Evolutionary conservation across 2,329 filamentous ascomycete species (phyloP), one percentile per base, ranked within the genome.

Genomic region (Didymosphaeria variabile): DNA sequence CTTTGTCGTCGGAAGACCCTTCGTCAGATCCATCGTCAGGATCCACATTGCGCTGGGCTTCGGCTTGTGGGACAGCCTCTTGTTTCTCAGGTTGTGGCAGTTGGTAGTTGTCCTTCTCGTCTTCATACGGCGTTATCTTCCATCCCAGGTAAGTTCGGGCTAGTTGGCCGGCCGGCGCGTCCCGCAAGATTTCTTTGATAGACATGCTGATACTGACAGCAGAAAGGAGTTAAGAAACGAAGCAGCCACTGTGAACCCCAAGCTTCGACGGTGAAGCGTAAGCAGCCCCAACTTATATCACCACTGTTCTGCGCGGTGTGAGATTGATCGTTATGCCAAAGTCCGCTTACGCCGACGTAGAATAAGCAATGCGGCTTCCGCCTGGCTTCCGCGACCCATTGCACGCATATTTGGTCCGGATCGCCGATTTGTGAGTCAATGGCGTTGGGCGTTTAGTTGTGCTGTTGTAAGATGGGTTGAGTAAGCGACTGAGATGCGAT

Each of bases 81-180:
- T 46, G 40, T n/a, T 51, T 26, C 17, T 57, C 34, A 13, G 55
- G 46, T 4, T 31, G 36, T 45, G 55, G 47, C 1, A 58, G 46
- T n/a, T 21, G 21, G 19, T 51, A 58, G 4, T 34, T 23, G 5
- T 58, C 55, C 21, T 44, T 51, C n/a, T 58, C 55, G 21, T 58
- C 55, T n/a, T 58, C 55, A 23, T 58, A 58, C 1, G 29, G 55
- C 19, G 55, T 19, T 31, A 58, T 52, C 34, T 58, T 52, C 55
- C 55, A 58, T 9, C 55, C 55, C 15, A 58, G 34, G 26, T 58
- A 58, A n/a, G 47, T 34, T 15, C 55, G 21, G 17, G 55, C 55
- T 23, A 58, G 38, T 29, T 58, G 55, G 2, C 55, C 55, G 3
- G 55, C 55, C 12, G 55, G 55, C 26, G 55, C 55, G 21, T 58